Percentiles rank a stretch among this genome's conserved stretches.
Evolutionary conservation across 164 flowering plant genomes (phyloP).

Genomic region (Protea cynaroides): DNA sequence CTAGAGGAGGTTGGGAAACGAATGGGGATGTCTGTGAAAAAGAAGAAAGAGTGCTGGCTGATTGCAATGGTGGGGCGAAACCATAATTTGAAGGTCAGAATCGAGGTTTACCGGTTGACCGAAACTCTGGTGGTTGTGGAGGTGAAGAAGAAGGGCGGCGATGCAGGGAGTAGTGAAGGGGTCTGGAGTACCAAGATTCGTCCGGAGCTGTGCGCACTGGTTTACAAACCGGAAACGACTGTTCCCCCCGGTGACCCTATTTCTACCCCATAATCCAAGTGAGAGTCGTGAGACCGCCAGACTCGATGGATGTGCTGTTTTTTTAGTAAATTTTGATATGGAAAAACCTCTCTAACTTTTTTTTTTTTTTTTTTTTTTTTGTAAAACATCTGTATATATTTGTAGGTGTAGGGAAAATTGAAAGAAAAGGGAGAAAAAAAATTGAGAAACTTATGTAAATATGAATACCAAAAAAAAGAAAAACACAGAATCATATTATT

Average conservation of each 20-base stretch:
- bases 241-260: not conserved
- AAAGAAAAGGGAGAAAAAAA: no score
- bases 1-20: conserved; percentile 27
- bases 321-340: no score
- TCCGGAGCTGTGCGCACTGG: conserved; percentile 27
- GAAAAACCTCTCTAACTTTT: no score
- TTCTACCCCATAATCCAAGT: no score
- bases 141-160: conserved; percentile 13
- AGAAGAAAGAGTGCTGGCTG: conserved; percentile 18
- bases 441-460: no score
- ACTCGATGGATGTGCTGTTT: no score
- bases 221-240: conserved; percentile 19
- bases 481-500: no score
- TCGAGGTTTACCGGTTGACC: conserved; percentile 34
- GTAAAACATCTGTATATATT: no score
- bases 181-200: conserved; percentile 34
- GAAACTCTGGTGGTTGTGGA: conserved; percentile 41
- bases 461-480: no score
- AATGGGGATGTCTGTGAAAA: conserved; percentile 18
- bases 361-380: no score
- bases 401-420: no score
- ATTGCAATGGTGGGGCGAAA: conserved; percentile 31
- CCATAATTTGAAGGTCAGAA: conserved; percentile 20
- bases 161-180: conserved; percentile 1
- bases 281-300: no score